Percentiles rank a stretch among this genome's conserved stretches.
Evolutionary conservation across 106 monocot species (phyloP).

Genomic region (Narthecium ossifragum): DNA sequence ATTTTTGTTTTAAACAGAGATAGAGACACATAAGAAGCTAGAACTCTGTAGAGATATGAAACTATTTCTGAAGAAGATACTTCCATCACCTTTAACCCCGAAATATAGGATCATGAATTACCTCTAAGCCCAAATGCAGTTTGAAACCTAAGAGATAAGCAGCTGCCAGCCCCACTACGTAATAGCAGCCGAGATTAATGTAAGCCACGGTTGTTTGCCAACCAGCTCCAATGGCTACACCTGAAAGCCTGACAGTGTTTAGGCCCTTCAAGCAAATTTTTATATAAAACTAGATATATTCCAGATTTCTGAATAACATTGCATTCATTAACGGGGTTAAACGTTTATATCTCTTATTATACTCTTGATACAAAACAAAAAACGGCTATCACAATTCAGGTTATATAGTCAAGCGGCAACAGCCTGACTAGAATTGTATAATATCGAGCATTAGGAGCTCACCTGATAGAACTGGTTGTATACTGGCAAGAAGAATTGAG

Average conservation of each 20-base stretch:
- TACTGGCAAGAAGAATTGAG: constrained; percentile 17
- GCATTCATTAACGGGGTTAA: no score
- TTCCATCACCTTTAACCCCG: constrained; percentile 30
- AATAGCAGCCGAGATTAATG: constrained; percentile 29
- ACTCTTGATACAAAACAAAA: neutral
- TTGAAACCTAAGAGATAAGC: constrained; percentile 18
- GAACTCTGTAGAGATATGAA: no score
- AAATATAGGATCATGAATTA: neutral
- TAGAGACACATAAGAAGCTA: no score
- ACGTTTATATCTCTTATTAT: no score
- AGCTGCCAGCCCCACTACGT: constrained; percentile 16
- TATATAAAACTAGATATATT: no score
- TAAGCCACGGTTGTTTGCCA: constrained; percentile 32
- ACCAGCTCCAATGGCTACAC: constrained; percentile 34
- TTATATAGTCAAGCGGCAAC: no score
- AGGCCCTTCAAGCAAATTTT: no score
- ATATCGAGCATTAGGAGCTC: neutral
- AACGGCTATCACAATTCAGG: neutral
- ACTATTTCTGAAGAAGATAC: no score
- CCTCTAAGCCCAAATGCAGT: constrained; percentile 21
- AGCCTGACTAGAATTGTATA: no score
- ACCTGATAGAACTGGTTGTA: constrained; percentile 34
- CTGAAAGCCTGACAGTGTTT: no score
- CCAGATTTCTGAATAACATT: no score
- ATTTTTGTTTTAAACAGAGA: no score